Percentiles rank a stretch among this genome's conserved stretches.
phyloP scores from a whole-genome alignment of 768 basidiomycete genomes.

The Trametes meyenii region DNA sequence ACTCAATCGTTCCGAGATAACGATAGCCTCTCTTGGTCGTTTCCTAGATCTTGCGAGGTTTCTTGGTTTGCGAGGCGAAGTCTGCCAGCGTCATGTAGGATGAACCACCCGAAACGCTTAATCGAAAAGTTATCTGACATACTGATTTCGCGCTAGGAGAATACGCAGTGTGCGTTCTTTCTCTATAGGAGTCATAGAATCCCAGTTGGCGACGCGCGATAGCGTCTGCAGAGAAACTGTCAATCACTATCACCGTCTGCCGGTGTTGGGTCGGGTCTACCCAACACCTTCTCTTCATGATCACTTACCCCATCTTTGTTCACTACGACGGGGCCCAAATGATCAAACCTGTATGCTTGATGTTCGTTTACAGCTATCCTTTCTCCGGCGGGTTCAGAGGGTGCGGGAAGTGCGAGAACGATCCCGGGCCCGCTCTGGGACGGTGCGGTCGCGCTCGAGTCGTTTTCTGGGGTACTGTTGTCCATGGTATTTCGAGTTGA shows the following conservation, averaged over 20 bases:
- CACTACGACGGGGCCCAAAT: slow-evolving; percentile 68
- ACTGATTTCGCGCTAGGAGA: slow-evolving; percentile 51
- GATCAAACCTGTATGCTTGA: slow-evolving; percentile 52
- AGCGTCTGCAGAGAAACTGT: slow-evolving; percentile 48
- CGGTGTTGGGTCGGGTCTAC: too few relatives aligned
- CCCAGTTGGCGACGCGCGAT: slow-evolving; percentile 69
- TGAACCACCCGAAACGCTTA: not conserved
- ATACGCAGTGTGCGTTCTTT: slow-evolving; percentile 58
- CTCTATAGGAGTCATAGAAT: slow-evolving; percentile 56
- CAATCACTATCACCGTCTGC: not conserved
- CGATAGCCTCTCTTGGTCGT: slow-evolving; percentile 4
- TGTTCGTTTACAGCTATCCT: slow-evolving; percentile 23
- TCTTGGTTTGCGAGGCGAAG: slow-evolving; percentile 26
- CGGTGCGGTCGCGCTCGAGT: not conserved
- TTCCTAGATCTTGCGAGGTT: not conserved
- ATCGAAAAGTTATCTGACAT: slow-evolving; percentile 14
- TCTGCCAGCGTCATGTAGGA: not conserved
- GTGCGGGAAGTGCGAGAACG: slow-evolving; percentile 8
- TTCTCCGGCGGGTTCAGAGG: slow-evolving; percentile 10
- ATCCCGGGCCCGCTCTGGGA: not conserved
- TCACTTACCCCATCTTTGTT: slow-evolving; percentile 67
- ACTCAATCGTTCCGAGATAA: slow-evolving; percentile 34
- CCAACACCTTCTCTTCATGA: too few relatives aligned
- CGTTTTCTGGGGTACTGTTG: not conserved
- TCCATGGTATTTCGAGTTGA: not conserved